Evolutionary conservation across 768 basidiomycete genomes (phyloP).

Genomic region (Russula sp.): DNA sequence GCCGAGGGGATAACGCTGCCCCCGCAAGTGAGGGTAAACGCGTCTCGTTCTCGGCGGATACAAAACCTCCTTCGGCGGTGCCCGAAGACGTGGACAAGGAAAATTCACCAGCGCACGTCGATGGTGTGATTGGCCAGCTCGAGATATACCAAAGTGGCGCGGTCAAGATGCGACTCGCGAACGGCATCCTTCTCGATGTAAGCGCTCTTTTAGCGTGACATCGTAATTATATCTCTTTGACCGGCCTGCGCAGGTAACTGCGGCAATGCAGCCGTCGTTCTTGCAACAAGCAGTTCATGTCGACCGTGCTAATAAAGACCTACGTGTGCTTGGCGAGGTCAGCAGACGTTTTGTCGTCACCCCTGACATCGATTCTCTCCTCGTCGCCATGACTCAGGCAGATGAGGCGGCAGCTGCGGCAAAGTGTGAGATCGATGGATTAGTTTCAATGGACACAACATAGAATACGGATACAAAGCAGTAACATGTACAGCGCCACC

Average conservation of each 20-base stretch:
- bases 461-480: constrained; percentile 15
- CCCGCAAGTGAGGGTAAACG: constrained; percentile 33
- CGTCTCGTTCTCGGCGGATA: constrained; percentile 59
- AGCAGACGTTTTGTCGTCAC: constrained; percentile 79
- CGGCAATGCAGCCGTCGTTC: constrained; percentile 80
- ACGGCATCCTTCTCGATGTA: constrained; percentile 81
- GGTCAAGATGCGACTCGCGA: constrained; percentile 77
- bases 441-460: constrained; percentile 49
- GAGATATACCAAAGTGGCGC: constrained; percentile 81
- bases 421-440: constrained; percentile 35
- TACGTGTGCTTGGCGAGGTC: constrained; percentile 78
- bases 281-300: constrained; percentile 80
- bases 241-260: constrained; percentile 48
- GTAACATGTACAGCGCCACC: neutral
- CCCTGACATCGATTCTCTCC: constrained; percentile 71
- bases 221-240: neutral
- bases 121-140: constrained; percentile 77
- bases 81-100: constrained; percentile 26
- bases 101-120: constrained; percentile 31
- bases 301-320: constrained; percentile 48
- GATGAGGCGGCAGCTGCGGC: constrained; percentile 31
- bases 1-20: constrained; percentile 14
- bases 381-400: constrained; percentile 54
- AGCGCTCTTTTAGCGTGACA: constrained; percentile 23
- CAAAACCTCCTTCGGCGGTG: constrained; percentile 40